These are phyloP conservation scores for Phytophthora syringae DNA, from an alignment of 352 stramenopile species.

Conservation along the genomic window DNA sequence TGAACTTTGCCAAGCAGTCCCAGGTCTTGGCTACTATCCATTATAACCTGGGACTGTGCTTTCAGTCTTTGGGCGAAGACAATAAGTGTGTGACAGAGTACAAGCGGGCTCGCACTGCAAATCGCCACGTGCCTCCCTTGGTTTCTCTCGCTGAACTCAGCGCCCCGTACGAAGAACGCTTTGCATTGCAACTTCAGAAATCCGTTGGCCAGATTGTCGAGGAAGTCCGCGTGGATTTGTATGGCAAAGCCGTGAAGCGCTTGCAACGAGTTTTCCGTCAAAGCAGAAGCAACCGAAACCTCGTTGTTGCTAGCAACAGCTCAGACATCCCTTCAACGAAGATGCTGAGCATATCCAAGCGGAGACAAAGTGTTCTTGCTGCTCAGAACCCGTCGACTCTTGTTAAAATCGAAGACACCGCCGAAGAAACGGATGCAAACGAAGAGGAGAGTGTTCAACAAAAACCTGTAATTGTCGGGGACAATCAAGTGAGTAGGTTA, in stretches of 20 bases:
- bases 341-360: constrained; percentile 28
- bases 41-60: constrained; percentile 68
- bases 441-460: constrained; percentile 9
- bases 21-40: constrained; percentile 55
- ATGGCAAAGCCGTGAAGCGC: constrained; percentile 63
- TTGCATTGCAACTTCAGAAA: constrained; percentile 52
- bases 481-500: constrained; percentile 12
- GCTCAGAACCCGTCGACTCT: constrained; percentile 20
- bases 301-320: constrained; percentile 4
- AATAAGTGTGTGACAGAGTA: constrained; percentile 63
- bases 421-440: constrained; percentile 2
- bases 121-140: constrained; percentile 60
- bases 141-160: constrained; percentile 53
- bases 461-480: constrained; percentile 7
- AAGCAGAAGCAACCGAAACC: constrained; percentile 36
- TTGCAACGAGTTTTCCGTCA: constrained; percentile 69
- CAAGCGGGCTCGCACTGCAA: constrained; percentile 70
- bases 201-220: constrained; percentile 55
- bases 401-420: constrained; percentile 22
- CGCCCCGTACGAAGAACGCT: constrained; percentile 51
- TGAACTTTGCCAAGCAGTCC: constrained; percentile 74
- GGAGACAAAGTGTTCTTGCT: constrained; percentile 15
- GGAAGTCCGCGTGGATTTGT: constrained; percentile 64
- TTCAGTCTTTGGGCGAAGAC: constrained; percentile 54
- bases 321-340: constrained; percentile 13